These are phyloP conservation scores for Sphagnum fallax DNA, from an alignment of 228 moss, liverwort and hornwort species.

Conservation along the genomic window DNA sequence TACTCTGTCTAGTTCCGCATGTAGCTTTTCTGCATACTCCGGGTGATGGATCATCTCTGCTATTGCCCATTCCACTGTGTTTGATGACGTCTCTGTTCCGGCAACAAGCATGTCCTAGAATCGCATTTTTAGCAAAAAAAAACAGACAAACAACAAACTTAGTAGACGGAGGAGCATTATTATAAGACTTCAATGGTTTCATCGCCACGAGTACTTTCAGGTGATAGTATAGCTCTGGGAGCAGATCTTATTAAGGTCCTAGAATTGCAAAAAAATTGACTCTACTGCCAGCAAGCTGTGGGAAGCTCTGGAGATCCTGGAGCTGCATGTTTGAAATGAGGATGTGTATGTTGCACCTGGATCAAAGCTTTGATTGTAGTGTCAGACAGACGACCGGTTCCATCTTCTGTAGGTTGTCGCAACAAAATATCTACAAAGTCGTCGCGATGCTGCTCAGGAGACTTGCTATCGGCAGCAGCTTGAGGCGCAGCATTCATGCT, in stretches of 20 bases:
- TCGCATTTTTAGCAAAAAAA: background rate
- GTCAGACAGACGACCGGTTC: background rate
- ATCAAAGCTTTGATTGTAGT: background rate
- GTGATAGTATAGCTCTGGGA: background rate
- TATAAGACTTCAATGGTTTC: background rate
- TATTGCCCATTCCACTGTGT: slow-evolving; percentile 3
- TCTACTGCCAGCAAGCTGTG: background rate
- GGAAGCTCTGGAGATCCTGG: background rate
- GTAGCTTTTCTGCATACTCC: background rate
- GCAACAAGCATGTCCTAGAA: slow-evolving; percentile 3
- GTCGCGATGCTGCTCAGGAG: background rate
- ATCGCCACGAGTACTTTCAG: background rate
- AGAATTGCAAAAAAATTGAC: too few relatives aligned
- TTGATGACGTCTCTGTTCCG: slow-evolving; percentile 1
- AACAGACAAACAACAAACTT: background rate
- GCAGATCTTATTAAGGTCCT: background rate
- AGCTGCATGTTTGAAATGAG: too few relatives aligned
- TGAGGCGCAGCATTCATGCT: background rate
- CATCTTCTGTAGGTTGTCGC: background rate
- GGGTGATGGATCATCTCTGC: slow-evolving; percentile 1
- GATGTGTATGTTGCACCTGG: background rate
- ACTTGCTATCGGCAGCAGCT: background rate
- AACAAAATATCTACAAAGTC: slow-evolving; percentile 7
- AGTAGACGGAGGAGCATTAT: background rate
- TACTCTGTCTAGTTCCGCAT: background rate